Evolutionary conservation across 2,329 filamentous ascomycete species (phyloP), one percentile per base, ranked within the genome.

Genomic region (Cercospora janseana): DNA sequence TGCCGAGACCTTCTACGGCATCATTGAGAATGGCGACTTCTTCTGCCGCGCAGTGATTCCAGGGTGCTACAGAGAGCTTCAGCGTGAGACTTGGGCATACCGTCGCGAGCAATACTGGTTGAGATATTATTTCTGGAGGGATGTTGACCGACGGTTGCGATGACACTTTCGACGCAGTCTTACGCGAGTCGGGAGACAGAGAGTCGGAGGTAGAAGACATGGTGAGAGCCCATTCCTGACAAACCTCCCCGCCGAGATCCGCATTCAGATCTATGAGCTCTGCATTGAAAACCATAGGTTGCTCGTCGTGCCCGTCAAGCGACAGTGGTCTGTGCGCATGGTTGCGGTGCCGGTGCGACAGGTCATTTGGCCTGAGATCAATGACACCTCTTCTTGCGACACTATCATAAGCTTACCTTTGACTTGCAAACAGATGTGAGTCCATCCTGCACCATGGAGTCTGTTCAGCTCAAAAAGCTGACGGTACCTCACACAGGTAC

Each of bases 371-470:
- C n/a, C 12, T 10, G 2, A 44, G 13, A 20, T 23, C 9, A 23
- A 26, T 1, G n/a, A 40, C 21, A 20, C 16, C 6, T 12, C 2
- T 3, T n/a, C 7, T 4, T 13, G 35, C 13, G n/a, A 32, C 2
- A 13, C 3, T 15, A 16, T 45, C 2, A 15, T 34, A 21, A 28
- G 16, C 16, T 10, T 45, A 7, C 27, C 41, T 20, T 32, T 45
- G 27, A 45, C 41, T 5, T 45, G 41, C 20, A 45, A 32, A 7
- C 41, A 45, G 8, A 45, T 45, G 41, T 42, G 15, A 42, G 5
- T 18, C 20, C 31, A 13, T 16, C 13, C 4, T 26, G 10, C 13
- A n/a, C 7, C 8, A 18, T 5, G n/a, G 2, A 15, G 5, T 4
- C 23, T 13, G 8, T n/a, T n/a, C n/a, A n/a, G n/a, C n/a, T n/a